Base-by-base conservation (phyloP, 306 rosid genomes). In the Trifolium repens region DNA sequence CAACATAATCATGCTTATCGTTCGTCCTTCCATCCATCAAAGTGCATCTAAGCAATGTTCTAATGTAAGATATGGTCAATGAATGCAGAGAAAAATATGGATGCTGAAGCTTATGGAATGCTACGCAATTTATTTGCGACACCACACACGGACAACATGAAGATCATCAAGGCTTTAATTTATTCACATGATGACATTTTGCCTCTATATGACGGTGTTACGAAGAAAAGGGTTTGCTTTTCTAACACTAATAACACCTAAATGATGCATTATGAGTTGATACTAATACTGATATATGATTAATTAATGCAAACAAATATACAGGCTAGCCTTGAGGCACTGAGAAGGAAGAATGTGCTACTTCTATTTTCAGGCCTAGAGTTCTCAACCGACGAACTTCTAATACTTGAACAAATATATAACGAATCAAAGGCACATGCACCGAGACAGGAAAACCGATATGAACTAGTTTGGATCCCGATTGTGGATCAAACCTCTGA, bases 391-490 rank as follows among this genome's bases (percentile, higher is more conserved):
- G 90, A 87, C 0, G 91, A 89, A 78, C 83, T 89, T 44, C 58
- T 80, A 4, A 83, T 89, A 84, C 91, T 89, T 14, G 94, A 87
- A 72, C 89, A 89, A 27, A 84, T 83, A 47, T 89, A 89, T 34
- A 85, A 75, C 5, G 91, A 89, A 52, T 89, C 94, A 1, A 81
- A 85, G 83, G 57, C 15, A 4, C 91, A 83, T 4, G 52, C 79
- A 49, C 32, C 81, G 13, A 81, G 70, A 68, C 34, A 53, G 16
- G 91, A 87, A 16, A 83, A 30, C 59, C 74, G 74, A 17, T 89
- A 81, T 57, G 94, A 89, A 65, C 40, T 89, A n/a, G 87, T 87
- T 34, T 87, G 94, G 89, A 66, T 89, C 30, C 94, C 94, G 8
- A 59, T 87, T 22, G 82, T 87, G 59, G 87, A 87, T 27, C 84